Percentiles rank a stretch among this genome's conserved stretches.
Evolutionary conservation across 2,329 filamentous ascomycete species (phyloP).

Genomic region (Podosphaera xanthii): DNA sequence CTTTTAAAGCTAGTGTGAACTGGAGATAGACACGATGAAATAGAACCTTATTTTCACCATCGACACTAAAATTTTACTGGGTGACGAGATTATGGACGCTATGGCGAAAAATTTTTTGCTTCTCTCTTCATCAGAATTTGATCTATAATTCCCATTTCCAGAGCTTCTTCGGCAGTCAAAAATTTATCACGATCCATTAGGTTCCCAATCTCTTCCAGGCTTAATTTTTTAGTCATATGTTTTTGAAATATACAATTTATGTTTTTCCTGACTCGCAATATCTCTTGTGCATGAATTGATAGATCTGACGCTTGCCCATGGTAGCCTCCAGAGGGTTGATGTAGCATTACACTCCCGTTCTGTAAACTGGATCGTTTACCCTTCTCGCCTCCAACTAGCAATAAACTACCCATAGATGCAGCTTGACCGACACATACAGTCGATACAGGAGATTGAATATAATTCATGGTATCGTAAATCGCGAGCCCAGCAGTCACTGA

Average conservation of each 20-base stretch:
- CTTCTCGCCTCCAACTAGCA: constrained; percentile 65
- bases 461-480: constrained; percentile 98
- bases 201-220: constrained; percentile 64
- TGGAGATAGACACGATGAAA: too few relatives aligned
- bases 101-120: neutral
- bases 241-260: constrained; percentile 74
- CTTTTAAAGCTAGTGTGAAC: too few relatives aligned
- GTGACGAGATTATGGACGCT: too few relatives aligned
- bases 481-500: constrained; percentile 72
- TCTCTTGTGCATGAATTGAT: constrained; percentile 92
- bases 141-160: constrained; percentile 79
- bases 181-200: constrained; percentile 97
- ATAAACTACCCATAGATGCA: constrained; percentile 78
- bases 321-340: constrained; percentile 68
- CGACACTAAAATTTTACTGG: too few relatives aligned
- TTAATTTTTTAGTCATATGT: constrained; percentile 69
- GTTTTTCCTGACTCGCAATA: constrained; percentile 62
- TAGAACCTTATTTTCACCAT: too few relatives aligned
- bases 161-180: constrained; percentile 67
- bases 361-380: constrained; percentile 75
- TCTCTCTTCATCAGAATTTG: constrained; percentile 52
- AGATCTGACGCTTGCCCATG: constrained; percentile 55
- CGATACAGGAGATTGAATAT: constrained; percentile 78
- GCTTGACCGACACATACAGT: constrained; percentile 92
- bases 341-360: constrained; percentile 92